These are phyloP conservation scores for Phlegmacium glaucopus DNA, from an alignment of 768 basidiomycete genomes.

Conservation along the genomic window DNA sequence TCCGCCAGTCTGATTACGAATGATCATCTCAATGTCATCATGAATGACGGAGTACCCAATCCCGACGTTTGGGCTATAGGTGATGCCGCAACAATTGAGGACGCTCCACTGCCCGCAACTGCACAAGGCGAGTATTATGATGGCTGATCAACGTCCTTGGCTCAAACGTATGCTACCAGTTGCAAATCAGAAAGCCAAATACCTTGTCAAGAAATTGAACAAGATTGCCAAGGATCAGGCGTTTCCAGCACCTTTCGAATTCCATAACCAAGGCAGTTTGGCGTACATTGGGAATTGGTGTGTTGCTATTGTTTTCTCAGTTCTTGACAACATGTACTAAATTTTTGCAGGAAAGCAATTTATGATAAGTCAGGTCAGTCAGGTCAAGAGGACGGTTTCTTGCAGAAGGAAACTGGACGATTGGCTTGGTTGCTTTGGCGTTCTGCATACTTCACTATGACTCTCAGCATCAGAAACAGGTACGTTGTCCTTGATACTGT, in stretches of 20 bases:
- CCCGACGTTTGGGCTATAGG: slow-evolving; percentile 81
- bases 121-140: slow-evolving; percentile 59
- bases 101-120: slow-evolving; percentile 69
- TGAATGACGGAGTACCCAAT: slow-evolving; percentile 48
- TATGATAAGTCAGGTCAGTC: slow-evolving; percentile 61
- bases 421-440: slow-evolving; percentile 80
- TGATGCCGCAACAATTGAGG: slow-evolving; percentile 64
- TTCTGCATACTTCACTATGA: slow-evolving; percentile 78
- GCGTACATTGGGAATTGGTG: slow-evolving; percentile 80
- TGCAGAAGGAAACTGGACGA: slow-evolving; percentile 61
- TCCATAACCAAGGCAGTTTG: slow-evolving; percentile 69
- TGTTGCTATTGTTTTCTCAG: slow-evolving; percentile 17
- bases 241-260: slow-evolving; percentile 55
- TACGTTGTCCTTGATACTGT: slow-evolving; percentile 25
- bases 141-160: slow-evolving; percentile 8
- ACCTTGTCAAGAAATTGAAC: slow-evolving; percentile 66
- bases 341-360: slow-evolving; percentile 62
- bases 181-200: slow-evolving; percentile 73
- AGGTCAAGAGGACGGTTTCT: slow-evolving; percentile 34
- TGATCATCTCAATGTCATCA: slow-evolving; percentile 58
- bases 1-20: slow-evolving; percentile 39
- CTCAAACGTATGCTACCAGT: slow-evolving; percentile 38
- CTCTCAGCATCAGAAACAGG: slow-evolving; percentile 71
- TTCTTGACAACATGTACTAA: background rate
- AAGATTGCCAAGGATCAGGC: slow-evolving; percentile 49